Base-by-base conservation (phyloP, 495 filamentous ascomycete species). In the Hypoxylon fragiforme region DNA sequence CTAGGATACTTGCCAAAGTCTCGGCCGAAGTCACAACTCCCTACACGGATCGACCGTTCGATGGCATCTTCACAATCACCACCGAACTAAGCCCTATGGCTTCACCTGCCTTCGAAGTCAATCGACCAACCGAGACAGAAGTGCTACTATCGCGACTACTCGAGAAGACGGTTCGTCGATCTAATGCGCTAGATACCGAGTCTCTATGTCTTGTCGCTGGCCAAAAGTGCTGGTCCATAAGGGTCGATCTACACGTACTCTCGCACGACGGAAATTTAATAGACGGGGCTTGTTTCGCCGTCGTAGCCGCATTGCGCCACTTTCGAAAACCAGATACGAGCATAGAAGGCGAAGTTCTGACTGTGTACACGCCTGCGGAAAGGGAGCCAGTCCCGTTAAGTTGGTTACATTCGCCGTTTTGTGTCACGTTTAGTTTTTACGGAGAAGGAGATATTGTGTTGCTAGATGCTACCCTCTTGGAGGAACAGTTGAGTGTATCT, bases 61-160 rank as follows among this genome's bases (percentile, higher is more conserved):
- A 97, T 66, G 94, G 94, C 64, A 80, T 94, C 66, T 97, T 97
- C 73, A 88, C 82, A 44, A 97, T 98, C 66, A 81, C 83, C 21
- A 85, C 91, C 50, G 94, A 98, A 69, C 81, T 98, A 56, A 86
- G 84, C 40, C 88, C 91, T n/a, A 91, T 98, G 87, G 85, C 88
- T 16, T 91, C 90, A 20, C 91, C 94, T 9, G 84, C 88, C 19
- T 95, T 95, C 78, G 92, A 96, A 69, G 81, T 87, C 59, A 88
- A 88, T 68, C 80, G 90, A 77, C 86, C 85, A 46, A 88, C 84
- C 44, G 87, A 91, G 42, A 81, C 84, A 28, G 94, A 98, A 74
- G 75, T 88, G 1, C 81, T 94, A 45, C 83, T 96, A 35, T 88
- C 92, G 7, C 85, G 91, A 30, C 78, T 92, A 40, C 86, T 98